A percentile compares a stretch with the other conserved stretches of the same genome.
These are phyloP conservation scores for Rhododendron vialii DNA, from an alignment of 148 eudicot species.

Conservation along the genomic window DNA sequence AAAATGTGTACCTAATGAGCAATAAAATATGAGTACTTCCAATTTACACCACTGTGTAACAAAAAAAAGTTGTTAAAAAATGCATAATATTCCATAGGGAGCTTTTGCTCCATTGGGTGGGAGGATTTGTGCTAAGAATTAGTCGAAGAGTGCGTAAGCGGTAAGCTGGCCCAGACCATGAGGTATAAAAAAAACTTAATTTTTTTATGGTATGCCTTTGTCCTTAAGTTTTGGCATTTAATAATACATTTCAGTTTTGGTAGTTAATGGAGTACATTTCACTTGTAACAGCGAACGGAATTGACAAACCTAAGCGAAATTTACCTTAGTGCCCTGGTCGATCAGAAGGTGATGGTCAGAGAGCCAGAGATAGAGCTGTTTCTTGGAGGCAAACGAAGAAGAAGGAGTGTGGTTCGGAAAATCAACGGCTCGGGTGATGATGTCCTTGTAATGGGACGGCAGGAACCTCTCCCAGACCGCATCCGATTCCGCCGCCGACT, in stretches of 20 bases:
- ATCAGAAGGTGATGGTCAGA: constrained; percentile 40
- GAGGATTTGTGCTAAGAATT: too few species aligned
- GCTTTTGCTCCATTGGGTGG: too few species aligned
- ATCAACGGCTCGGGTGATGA: constrained; percentile 28
- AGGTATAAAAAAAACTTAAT: too few species aligned
- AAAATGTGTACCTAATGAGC: too few species aligned
- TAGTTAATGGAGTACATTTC: neutral
- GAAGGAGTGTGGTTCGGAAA: neutral
- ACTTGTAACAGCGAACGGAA: neutral
- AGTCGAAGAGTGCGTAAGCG: too few species aligned
- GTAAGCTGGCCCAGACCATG: too few species aligned
- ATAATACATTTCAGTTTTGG: too few species aligned
- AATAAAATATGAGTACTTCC: too few species aligned
- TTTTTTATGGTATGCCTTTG: too few species aligned
- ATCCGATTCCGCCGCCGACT: constrained; percentile 26
- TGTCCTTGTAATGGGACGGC: constrained; percentile 28
- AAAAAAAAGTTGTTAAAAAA: too few species aligned
- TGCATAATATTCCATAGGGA: too few species aligned
- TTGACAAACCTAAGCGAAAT: neutral
- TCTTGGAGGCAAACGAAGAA: constrained; percentile 24
- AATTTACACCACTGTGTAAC: too few species aligned
- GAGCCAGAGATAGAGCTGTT: constrained; percentile 42
- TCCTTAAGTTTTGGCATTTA: neutral
- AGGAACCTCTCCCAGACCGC: constrained; percentile 35
- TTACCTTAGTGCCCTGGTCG: constrained; percentile 53